A percentile compares a stretch with the other conserved stretches of the same genome.
phyloP scores from a whole-genome alignment of 2,329 filamentous ascomycete species.

The Pyricularia sp. region DNA sequence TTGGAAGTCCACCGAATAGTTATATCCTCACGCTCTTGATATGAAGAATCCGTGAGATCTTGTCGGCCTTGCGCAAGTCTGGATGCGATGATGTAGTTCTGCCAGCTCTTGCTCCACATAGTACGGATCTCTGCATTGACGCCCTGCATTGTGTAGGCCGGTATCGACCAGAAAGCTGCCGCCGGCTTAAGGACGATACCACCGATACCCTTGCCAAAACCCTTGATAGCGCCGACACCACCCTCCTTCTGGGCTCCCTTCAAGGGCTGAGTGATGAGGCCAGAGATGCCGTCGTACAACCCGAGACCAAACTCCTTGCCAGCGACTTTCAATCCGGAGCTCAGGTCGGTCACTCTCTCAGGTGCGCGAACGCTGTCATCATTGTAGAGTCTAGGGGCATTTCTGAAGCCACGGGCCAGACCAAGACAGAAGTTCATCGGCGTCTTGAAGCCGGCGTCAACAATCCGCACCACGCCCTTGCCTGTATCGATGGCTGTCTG shows the following conservation, averaged over 20 bases:
- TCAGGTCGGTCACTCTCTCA: conserved; percentile 49
- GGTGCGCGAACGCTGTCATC: conserved; percentile 55
- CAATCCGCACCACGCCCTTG: conserved; percentile 36
- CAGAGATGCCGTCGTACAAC: conserved; percentile 52
- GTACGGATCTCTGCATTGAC: conserved; percentile 66
- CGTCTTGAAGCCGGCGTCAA: conserved; percentile 36
- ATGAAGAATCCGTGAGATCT: conserved; percentile 41
- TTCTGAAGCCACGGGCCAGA: conserved; percentile 57
- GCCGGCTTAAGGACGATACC: conserved; percentile 73
- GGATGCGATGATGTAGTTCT: conserved; percentile 32
- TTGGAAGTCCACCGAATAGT: conserved; percentile 50
- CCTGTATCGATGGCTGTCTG: conserved; percentile 53
- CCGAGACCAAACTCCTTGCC: conserved; percentile 49
- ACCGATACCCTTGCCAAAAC: conserved; percentile 41
- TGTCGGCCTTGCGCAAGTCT: conserved; percentile 61
- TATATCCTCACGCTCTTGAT: conserved; percentile 50
- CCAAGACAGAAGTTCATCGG: conserved; percentile 49
- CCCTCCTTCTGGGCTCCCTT: conserved; percentile 41
- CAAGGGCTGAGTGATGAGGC: conserved; percentile 47
- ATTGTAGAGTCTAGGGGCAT: conserved; percentile 56
- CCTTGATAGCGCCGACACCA: conserved; percentile 39
- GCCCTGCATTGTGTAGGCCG: conserved; percentile 74
- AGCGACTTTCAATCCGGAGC: conserved; percentile 48
- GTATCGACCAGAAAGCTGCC: conserved; percentile 58
- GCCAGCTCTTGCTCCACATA: conserved; percentile 53